Base-by-base conservation (phyloP, 2,329 filamentous ascomycete species). In the Ophiostoma perfectum region DNA sequence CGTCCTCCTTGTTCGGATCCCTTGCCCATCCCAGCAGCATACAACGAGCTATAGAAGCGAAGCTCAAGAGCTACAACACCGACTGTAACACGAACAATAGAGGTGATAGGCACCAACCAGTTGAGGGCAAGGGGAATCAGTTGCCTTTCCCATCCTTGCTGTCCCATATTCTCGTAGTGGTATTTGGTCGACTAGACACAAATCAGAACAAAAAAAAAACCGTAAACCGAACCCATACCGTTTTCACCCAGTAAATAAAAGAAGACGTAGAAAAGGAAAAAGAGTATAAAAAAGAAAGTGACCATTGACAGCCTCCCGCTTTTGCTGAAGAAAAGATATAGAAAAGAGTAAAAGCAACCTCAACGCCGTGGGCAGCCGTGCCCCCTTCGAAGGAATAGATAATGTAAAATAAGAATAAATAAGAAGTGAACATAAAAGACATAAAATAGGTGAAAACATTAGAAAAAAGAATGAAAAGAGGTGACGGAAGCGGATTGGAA, bases 331-430 rank as follows among this genome's bases (percentile, higher is more conserved):
- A 27, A 49, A 69, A 65, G 44, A 65, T 27, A 27, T 27, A 27
- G 27, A 27, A 27, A 27, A 27, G 27, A 42, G 18, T 12, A 60
- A 38, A 60, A 60, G 49, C n/a, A 60, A 47, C 64, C 41, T 16
- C 9, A 67, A 65, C 65, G 52, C 44, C 62, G 58, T 47, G 39
- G 42, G 63, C 65, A 64, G 55, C 62, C 58, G 27, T 65, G 55
- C 63, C 52, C 63, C 49, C 16, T 14, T 39, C 41, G 41, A 49
- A 66, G 39, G 27, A 36, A 66, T 4, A 64, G 38, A 27, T 27
- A 49, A 44, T 39, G 14, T 42, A 41, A 47, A 64, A 8, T 42
- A 16, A 36, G 38, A 63, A 63, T 11, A 42, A 41, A 36, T 39
- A 14, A 45, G 8, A 45, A 45, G 63, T 64, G 16, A 47, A 67